phyloP scores from a whole-genome alignment of 1,139 yeast species.

The Saccharomycopsis crataegensis region DNA sequence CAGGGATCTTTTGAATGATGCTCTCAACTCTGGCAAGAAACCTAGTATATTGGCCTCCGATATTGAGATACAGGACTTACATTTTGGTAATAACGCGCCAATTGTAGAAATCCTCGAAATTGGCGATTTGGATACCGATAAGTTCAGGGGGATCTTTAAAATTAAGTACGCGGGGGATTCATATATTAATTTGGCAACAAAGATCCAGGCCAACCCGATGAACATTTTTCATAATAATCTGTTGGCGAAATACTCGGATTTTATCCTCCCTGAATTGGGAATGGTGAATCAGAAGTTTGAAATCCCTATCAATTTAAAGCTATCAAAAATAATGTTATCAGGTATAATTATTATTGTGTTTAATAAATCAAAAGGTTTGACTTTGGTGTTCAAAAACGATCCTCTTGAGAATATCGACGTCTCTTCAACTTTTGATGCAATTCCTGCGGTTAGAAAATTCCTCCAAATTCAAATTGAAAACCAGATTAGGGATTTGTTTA shows the following conservation, averaged over 20 bases:
- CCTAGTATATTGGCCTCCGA: conserved; percentile 73
- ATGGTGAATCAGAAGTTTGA: conserved; percentile 65
- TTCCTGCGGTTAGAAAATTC: conserved; percentile 74
- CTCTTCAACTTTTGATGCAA: conserved; percentile 76
- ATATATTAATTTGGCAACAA: conserved; percentile 68
- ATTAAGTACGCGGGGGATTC: conserved; percentile 77
- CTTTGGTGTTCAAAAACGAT: conserved; percentile 81
- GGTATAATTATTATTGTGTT: conserved; percentile 84
- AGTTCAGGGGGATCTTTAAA: conserved; percentile 81
- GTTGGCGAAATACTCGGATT: conserved; percentile 29
- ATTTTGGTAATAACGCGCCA: conserved; percentile 76
- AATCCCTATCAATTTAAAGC: conserved; percentile 68
- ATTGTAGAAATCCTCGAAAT: conserved; percentile 75
- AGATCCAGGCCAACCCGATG: conserved; percentile 79
- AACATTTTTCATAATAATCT: conserved; percentile 47
- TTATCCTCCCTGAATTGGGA: conserved; percentile 60
- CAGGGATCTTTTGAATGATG: conserved; percentile 61
- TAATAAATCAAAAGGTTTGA: conserved; percentile 73
- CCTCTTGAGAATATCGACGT: conserved; percentile 80
- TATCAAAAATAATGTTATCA: conserved; percentile 64
- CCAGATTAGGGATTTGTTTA: conserved; percentile 70
- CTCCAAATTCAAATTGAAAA: conserved; percentile 76
- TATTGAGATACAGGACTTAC: conserved; percentile 64
- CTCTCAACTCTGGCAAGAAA: conserved; percentile 67
- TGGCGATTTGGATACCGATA: conserved; percentile 74